These are phyloP conservation scores for Candida incommunis DNA, from an alignment of 805 yeast genomes.

Conservation along the genomic window DNA sequence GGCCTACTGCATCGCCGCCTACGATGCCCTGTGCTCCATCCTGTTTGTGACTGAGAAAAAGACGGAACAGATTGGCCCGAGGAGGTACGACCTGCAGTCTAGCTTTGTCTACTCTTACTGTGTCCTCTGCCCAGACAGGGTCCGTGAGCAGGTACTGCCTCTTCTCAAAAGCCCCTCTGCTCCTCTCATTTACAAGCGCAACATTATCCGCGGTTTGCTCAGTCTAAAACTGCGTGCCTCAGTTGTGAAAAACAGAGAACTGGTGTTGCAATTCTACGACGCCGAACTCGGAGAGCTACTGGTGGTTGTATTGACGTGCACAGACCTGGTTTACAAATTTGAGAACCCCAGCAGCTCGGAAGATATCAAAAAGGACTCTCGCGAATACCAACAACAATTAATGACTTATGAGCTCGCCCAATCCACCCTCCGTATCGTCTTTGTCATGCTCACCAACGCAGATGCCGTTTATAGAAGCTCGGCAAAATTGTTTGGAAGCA, in stretches of 20 bases:
- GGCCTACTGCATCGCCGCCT: neutral
- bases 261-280: neutral
- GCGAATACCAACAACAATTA: neutral
- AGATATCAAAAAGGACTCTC: neutral
- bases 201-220: neutral
- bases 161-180: neutral
- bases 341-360: neutral
- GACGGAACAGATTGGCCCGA: neutral
- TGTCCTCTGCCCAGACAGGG: neutral
- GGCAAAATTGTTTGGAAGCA: neutral
- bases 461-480: neutral
- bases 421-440: neutral
- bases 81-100: neutral
- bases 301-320: neutral
- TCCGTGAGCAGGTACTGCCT: neutral
- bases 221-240: neutral
- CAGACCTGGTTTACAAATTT: neutral
- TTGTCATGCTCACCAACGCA: neutral
- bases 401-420: neutral
- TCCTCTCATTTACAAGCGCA: constrained; percentile 1
- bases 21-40: neutral
- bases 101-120: neutral
- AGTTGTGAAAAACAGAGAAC: neutral
- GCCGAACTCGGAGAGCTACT: neutral
- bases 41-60: neutral